Base-by-base conservation (phyloP, 306 rosid species). In the Sechiopsis laciniata region DNA sequence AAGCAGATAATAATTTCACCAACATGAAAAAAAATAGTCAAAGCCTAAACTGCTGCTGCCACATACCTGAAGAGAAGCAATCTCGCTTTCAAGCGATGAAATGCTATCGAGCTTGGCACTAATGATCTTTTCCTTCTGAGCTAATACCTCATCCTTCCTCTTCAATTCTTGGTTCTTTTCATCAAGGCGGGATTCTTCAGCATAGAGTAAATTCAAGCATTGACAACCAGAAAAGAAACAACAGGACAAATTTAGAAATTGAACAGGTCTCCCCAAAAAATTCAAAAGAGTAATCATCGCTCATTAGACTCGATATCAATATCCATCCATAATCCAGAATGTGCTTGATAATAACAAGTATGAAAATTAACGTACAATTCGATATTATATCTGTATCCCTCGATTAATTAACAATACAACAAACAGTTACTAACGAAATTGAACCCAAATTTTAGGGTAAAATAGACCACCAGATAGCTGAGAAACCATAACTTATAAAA, bases 41-140 rank as follows among this genome's bases (percentile, higher is more conserved):
- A 67, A 15, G 55, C 17, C 72, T 67, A 66, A 54, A 32, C 63
- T 54, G n/a, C 52, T 42, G 63, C n/a, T 74, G 56, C 58, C 12
- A 60, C 87, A 56, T 76, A 95, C 99, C 99, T 95, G 91, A 56
- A 91, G 91, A 77, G 92, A 84, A 55, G 56, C 83, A 52, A 91
- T 75, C 83, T 91, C 95, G 59, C 72, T 85, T 81, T 87, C 84
- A 81, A 95, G 63, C 51, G 82, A 83, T 17, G 79, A 78, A 65
- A 95, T 85, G 74, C 81, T 66, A 29, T 78, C 80, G 26, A 79
- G 79, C 71, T 83, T 84, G 45, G 83, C 88, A 65, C 76, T 66
- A 51, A 95, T 79, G 61, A 70, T 29, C 26, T 84, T 86, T 67
- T 85, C 92, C 88, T 88, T 89, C 75, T 82, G 84, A 48, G 81